Evolutionary conservation across 164 flowering plant genomes (phyloP), one percentile per base, ranked within the genome.

Genomic region (Vitis rupestris): DNA sequence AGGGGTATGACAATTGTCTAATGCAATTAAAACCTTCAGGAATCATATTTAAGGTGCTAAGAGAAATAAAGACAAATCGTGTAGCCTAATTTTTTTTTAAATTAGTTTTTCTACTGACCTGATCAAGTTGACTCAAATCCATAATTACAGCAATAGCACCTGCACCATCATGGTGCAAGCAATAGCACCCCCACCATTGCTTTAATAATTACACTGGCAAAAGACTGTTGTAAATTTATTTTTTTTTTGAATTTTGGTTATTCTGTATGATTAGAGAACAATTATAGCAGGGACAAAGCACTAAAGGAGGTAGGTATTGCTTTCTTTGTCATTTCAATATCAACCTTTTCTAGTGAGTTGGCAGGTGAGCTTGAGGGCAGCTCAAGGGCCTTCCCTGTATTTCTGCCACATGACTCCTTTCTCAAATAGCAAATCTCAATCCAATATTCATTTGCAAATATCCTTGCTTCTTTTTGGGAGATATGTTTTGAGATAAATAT

Each of bases 41-140:
- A 53, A 4, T 13, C n/a, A 13, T 53, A 13, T 53, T 2, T 53
- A 6, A 53, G 56, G 7, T 53, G n/a, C 56, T 11, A 13, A 10
- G 14, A 12, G n/a, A 53, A 53, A 53, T n/a, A 12, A 53, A 14
- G n/a, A 13, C 6, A 53, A 53, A 37, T n/a, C 44, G 7, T 37
- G 44, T 37, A 37, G 44, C 44, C 4, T 37, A 37, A 37, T 0
- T 37, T 37, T 37, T 37, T 4, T 53, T 0, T 23, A 23, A 14
- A 11, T 53, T 53, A 3, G 7, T 1, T 6, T 4, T 53, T 53
- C 56, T 14, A 11, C 16, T 44, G 23, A 57, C 14, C 17, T 1
- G 54, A 49, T 16, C 54, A 30, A 53, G 50, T 57, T 67, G 63
- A 47, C 54, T 67, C 31, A 9, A n/a, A 17, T 67, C 54, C 17